Percentiles rank a stretch among this genome's conserved stretches.
These are phyloP conservation scores for Fraxinus xanthoxyloides DNA, from an alignment of 305 asterid species.

Conservation along the genomic window DNA sequence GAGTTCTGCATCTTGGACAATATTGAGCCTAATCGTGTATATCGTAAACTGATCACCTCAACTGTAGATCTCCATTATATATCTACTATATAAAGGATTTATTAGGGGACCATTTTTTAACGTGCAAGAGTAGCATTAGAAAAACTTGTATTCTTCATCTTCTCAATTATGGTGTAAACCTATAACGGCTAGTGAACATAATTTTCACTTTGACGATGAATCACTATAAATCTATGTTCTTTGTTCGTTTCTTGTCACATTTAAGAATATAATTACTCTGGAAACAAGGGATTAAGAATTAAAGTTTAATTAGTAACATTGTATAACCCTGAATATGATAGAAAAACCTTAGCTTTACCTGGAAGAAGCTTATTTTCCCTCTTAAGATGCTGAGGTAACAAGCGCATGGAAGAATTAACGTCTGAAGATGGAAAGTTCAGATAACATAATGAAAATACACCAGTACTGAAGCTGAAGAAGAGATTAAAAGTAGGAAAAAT, in stretches of 20 bases:
- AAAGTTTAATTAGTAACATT: background rate
- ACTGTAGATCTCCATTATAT: background rate
- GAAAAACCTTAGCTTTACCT: slow-evolving; percentile 41
- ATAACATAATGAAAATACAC: background rate
- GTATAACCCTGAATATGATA: background rate
- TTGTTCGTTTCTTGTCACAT: background rate
- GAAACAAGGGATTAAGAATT: background rate
- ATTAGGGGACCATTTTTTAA: background rate
- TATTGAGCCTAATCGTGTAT: background rate
- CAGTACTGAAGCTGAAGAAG: background rate
- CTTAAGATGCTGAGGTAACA: slow-evolving; percentile 83
- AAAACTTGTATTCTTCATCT: background rate
- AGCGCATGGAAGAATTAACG: slow-evolving; percentile 85
- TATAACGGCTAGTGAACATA: background rate
- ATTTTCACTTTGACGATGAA: background rate
- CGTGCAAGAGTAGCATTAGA: background rate
- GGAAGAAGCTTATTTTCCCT: slow-evolving; percentile 49
- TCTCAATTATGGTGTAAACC: background rate
- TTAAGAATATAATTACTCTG: background rate
- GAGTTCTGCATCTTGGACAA: background rate
- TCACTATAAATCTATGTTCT: background rate
- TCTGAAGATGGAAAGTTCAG: slow-evolving; percentile 39
- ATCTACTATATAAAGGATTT: background rate
- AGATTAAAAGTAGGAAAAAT: background rate
- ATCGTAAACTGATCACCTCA: background rate